Percentiles rank a stretch among this genome's conserved stretches.
Conservation (phyloP, 208 protist species). For the Angomonas ambiguus region DNA sequence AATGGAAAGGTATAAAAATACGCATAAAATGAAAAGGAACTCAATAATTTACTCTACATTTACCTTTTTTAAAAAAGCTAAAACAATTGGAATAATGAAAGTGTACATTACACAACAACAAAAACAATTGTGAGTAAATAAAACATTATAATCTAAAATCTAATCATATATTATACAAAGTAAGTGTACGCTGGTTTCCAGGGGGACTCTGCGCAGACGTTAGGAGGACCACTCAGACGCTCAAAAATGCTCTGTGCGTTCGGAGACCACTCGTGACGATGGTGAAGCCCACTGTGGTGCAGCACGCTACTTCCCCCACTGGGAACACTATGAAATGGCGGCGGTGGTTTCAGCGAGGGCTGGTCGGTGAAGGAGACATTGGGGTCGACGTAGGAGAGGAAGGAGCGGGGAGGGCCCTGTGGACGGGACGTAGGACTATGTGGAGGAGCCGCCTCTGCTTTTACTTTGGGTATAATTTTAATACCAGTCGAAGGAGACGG, state of each 20-base stretch:
- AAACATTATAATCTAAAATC: background rate
- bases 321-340: background rate
- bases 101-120: background rate
- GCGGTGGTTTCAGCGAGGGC: background rate
- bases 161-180: slow-evolving; percentile 11
- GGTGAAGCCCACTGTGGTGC: background rate
- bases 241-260: background rate
- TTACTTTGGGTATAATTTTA: background rate
- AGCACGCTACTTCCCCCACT: no score
- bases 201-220: slow-evolving; percentile 1
- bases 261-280: background rate
- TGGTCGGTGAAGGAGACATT: background rate
- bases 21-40: background rate
- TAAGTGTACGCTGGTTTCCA: background rate
- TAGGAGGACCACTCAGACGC: background rate
- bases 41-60: no score
- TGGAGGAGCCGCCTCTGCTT: background rate
- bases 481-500: background rate
- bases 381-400: background rate
- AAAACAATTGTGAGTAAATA: background rate
- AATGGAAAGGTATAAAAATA: background rate
- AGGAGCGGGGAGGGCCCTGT: background rate
- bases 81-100: background rate
- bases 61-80: no score
- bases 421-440: background rate